Evolutionary conservation across 1,284 basidiomycete genomes (phyloP).

Genomic region (Anthracocystis walkeri): DNA sequence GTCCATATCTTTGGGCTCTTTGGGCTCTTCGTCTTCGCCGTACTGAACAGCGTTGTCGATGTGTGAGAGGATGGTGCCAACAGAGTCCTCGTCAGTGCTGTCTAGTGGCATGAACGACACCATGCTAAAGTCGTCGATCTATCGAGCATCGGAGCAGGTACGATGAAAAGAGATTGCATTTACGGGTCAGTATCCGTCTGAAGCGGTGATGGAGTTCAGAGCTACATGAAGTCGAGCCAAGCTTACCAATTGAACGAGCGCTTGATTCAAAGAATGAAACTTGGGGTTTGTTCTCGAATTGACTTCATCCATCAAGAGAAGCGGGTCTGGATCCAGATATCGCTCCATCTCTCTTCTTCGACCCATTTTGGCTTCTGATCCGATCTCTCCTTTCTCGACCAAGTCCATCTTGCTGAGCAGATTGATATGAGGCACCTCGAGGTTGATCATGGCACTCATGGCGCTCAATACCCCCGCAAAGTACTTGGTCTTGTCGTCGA

Average conservation of each 20-base stretch:
- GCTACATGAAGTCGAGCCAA: neutral
- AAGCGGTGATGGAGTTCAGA: neutral
- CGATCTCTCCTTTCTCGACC: slow-evolving; percentile 77
- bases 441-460: slow-evolving; percentile 98
- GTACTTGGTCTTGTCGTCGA: slow-evolving; percentile 90
- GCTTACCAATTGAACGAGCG: slow-evolving; percentile 88
- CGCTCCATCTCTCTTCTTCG: slow-evolving; percentile 74
- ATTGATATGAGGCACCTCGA: slow-evolving; percentile 96
- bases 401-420: slow-evolving; percentile 99
- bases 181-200: neutral
- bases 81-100: slow-evolving; percentile 86
- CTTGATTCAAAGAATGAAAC: slow-evolving; percentile 92
- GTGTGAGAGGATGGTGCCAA: slow-evolving; percentile 90
- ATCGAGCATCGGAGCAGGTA: neutral
- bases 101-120: slow-evolving; percentile 97
- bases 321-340: slow-evolving; percentile 97
- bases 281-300: slow-evolving; percentile 80
- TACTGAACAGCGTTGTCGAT: slow-evolving; percentile 97
- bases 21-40: slow-evolving; percentile 69
- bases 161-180: neutral
- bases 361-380: slow-evolving; percentile 69
- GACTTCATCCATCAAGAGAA: slow-evolving; percentile 80
- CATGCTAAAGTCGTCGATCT: slow-evolving; percentile 98
- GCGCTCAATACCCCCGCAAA: slow-evolving; percentile 98
- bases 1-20: slow-evolving; percentile 69